Base-by-base conservation (phyloP, 495 filamentous ascomycete genomes). In the Corynascus novoguineensis region DNA sequence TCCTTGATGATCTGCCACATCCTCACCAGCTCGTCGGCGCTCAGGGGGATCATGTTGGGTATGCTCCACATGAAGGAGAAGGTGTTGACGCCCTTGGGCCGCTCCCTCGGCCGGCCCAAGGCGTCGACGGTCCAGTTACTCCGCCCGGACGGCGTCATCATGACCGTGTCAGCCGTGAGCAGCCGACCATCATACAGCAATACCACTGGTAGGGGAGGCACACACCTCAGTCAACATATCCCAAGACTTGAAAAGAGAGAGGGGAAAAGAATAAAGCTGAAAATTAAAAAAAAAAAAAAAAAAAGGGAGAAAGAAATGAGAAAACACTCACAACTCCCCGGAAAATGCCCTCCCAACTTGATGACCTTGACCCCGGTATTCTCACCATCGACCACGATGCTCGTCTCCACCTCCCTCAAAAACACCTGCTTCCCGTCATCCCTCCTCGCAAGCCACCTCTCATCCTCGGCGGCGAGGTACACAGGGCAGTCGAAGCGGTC, bases 11-110 rank as follows among this genome's bases (percentile, higher is more conserved):
- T 67, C 0, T 53, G 50, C 78, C 75, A 84, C 75, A 83, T 83
- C 24, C 64, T 64, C 51, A 69, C 59, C 37, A 87, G 75, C 64
- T 79, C 78, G 17, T 71, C 62, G 4, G 83, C 77, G n/a, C 75
- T 61, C 5, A 91, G 77, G 0, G 88, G 88, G 19, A 91, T 89
- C 81, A 86, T 84, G 66, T 92, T 91, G 4, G 88, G 88, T 62
- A 86, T 85, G 19, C 82, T 86, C 83, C 84, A 91, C 83, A 87
- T 84, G 70, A 92, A 91, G 4, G 81, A 66, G 68, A 80, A 92
- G 37, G 75, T 81, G 8, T 79, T 84, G 53, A 83, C 80, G 0
- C 80, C 83, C 6, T 68, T 56, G 4, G 76, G 79, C 22, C 85
- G 73, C 14, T 74, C 58, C 32, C 76, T 69, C 60, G 60, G 45